phyloP scores from a whole-genome alignment of 208 protist species.

The Leishmania gerbilli region DNA sequence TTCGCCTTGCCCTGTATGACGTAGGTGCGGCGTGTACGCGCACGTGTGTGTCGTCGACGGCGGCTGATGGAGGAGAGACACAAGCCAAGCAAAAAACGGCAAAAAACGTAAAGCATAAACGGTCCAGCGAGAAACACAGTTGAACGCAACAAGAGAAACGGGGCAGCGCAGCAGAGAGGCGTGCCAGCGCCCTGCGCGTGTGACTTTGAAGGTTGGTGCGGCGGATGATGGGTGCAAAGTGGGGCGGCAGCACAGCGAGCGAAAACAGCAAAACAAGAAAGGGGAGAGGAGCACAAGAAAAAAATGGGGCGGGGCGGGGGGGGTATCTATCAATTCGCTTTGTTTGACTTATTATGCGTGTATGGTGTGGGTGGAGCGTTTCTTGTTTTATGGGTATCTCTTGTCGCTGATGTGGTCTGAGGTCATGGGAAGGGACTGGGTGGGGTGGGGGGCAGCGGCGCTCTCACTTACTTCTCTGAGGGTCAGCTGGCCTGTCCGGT shows the following conservation, averaged over 20 bases:
- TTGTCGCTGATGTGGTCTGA: background rate
- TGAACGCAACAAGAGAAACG: background rate
- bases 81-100: background rate
- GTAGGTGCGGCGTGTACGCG: background rate
- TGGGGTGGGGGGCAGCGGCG: background rate
- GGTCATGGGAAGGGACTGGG: background rate
- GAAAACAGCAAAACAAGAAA: background rate
- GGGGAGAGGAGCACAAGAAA: background rate
- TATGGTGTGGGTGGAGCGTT: conserved; percentile 3
- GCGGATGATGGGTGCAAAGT: background rate
- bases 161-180: background rate
- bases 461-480: background rate
- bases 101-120: background rate
- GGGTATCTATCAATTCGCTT: conserved; percentile 1
- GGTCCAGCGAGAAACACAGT: background rate
- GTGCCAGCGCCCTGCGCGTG: background rate
- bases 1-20: background rate
- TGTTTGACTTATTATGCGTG: background rate
- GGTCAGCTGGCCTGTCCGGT: background rate
- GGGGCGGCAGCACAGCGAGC: background rate
- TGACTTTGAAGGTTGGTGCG: background rate
- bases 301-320: background rate
- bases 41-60: background rate
- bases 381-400: conserved; percentile 3
- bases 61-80: background rate